phyloP scores from a whole-genome alignment of 2,329 filamentous ascomycete species.

The Mycogone perniciosa region DNA sequence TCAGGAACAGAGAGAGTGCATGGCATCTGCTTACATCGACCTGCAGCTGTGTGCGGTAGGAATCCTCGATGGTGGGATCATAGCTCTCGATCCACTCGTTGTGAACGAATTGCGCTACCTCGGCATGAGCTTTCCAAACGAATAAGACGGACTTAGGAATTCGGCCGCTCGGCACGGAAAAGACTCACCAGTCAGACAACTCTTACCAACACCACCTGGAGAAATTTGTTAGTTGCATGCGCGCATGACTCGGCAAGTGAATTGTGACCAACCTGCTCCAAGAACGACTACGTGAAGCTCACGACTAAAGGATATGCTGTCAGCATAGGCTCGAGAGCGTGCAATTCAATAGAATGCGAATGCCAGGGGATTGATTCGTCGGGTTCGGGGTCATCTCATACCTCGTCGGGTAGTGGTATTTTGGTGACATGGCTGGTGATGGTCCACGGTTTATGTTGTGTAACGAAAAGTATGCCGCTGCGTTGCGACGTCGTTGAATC shows the following conservation, averaged over 20 bases:
- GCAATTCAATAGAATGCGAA: background rate
- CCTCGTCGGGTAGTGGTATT: constrained; percentile 24
- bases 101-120: constrained; percentile 79
- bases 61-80: constrained; percentile 73
- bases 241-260: background rate
- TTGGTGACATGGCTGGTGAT: constrained; percentile 22
- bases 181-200: constrained; percentile 76
- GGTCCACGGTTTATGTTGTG: constrained; percentile 6
- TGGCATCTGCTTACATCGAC: constrained; percentile 65
- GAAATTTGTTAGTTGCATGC: constrained; percentile 25
- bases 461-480: background rate
- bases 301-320: constrained; percentile 41
- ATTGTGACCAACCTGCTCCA: constrained; percentile 58
- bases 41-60: constrained; percentile 66
- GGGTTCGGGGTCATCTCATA: constrained; percentile 9
- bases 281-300: constrained; percentile 80
- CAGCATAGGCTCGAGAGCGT: background rate
- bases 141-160: background rate
- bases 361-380: background rate
- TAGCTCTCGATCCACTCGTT: constrained; percentile 91
- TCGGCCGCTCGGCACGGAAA: constrained; percentile 9
- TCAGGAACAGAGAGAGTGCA: background rate
- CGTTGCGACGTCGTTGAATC: background rate
- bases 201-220: constrained; percentile 82
- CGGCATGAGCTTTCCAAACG: constrained; percentile 16